Conservation (phyloP, 805 yeast genomes). For the Saturnispora sekii region DNA sequence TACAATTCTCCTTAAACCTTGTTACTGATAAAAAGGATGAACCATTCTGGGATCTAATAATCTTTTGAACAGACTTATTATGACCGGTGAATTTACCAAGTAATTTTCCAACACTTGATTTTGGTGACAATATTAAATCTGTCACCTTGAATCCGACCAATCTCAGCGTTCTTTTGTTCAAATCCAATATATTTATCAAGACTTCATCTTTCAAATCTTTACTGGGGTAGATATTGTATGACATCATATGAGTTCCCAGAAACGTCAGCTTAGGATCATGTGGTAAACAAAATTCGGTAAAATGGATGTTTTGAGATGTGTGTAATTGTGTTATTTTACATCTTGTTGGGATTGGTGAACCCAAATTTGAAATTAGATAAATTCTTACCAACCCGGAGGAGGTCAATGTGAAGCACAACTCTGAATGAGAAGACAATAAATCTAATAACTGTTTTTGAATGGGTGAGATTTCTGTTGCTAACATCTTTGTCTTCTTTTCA, state of each 20-base stretch:
- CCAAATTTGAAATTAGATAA: slow-evolving; percentile 41
- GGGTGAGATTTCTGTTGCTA: not conserved
- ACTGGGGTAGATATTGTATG: slow-evolving; percentile 4
- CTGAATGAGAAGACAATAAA: slow-evolving; percentile 22
- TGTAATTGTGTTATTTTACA: slow-evolving; percentile 32
- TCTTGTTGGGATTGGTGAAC: slow-evolving; percentile 37
- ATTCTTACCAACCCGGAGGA: slow-evolving; percentile 32
- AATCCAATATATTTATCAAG: slow-evolving; percentile 21
- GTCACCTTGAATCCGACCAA: slow-evolving; percentile 26
- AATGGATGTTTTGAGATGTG: slow-evolving; percentile 16
- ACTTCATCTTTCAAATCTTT: slow-evolving; percentile 2
- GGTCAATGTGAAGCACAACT: slow-evolving; percentile 36
- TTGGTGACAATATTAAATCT: slow-evolving; percentile 21
- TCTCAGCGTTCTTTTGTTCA: slow-evolving; percentile 26
- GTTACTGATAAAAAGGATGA: slow-evolving; percentile 48
- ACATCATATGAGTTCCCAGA: slow-evolving; percentile 1
- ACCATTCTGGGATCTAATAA: slow-evolving; percentile 62
- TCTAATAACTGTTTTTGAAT: slow-evolving; percentile 17
- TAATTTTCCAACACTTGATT: slow-evolving; percentile 23
- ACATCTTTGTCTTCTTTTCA: slow-evolving; percentile 9
- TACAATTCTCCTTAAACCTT: slow-evolving; percentile 50
- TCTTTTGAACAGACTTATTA: slow-evolving; percentile 60
- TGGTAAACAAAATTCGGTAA: slow-evolving; percentile 26
- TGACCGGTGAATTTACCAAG: slow-evolving; percentile 74
- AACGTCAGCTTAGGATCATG: slow-evolving; percentile 12